Base-by-base conservation (phyloP, 345 rosid genomes). In the Erodium maritimum region DNA sequence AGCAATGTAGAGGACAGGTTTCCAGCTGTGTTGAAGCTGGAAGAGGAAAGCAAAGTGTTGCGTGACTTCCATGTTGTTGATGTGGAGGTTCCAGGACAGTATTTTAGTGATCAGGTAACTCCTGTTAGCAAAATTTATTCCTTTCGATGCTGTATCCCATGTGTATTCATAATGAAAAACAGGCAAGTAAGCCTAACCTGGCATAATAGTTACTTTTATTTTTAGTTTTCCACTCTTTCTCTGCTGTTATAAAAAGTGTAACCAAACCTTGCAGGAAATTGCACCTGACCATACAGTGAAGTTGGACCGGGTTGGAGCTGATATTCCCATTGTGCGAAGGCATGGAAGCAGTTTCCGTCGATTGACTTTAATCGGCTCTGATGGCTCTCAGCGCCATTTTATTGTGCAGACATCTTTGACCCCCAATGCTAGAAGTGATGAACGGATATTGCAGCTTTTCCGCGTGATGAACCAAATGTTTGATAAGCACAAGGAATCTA, bases 291-390 rank as follows among this genome's bases (percentile, higher is more conserved):
- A 90, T 67, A 90, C 88, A 17, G 80, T 90, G 56, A 93, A 93
- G 81, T 67, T 93, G 61, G 99, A 93, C 60, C 74, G 88, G 73
- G 85, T 93, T 51, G 97, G 91, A 71, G 94, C 97, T 62, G 99
- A 90, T 65, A 82, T 93, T 65, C 97, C 91, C 18, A 93, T 90
- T 66, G 99, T 93, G 60, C 75, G 97, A 64, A 85, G 99, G 71
- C 99, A 93, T 78, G 99, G 97, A 69, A 93, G 97, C 80, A 93
- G 99, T 66, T 93, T 93, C 82, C 76, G 97, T 60, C 96, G 97
- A 55, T 69, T 93, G 80, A 90, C 97, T 45, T 78, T 93, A 54
- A 90, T 93, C 56, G 99, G 96, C 54, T 94, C 97, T 19, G 97
- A 94, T 76, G 99, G 99, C 63, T 90, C 97, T 45, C 96, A 90